These are phyloP conservation scores for Citrus unshiu DNA, from an alignment of 345 rosid genomes.

Conservation along the genomic window DNA sequence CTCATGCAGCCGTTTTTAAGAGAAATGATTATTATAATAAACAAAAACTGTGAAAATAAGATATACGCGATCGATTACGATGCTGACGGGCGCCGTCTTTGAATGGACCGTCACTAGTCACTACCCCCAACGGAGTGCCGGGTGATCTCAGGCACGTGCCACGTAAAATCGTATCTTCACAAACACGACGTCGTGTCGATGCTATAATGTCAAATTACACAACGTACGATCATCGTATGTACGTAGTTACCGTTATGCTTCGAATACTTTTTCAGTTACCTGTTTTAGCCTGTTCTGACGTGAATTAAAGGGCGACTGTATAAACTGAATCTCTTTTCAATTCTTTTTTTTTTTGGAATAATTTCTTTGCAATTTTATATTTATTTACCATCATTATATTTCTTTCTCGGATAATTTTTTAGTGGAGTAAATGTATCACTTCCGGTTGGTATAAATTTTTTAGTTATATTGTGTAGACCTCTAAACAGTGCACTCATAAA, in stretches of 20 bases:
- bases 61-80: not conserved
- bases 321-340: no score
- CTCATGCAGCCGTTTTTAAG: constrained; percentile 47
- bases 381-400: no score
- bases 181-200: not conserved
- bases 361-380: no score
- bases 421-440: no score
- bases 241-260: constrained; percentile 7
- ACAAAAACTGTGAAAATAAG: not conserved
- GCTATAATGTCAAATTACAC: constrained; percentile 14
- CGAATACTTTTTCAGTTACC: not conserved
- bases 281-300: not conserved
- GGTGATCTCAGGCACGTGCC: constrained; percentile 5
- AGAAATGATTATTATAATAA: constrained; percentile 26
- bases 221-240: constrained; percentile 14
- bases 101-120: constrained; percentile 14
- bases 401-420: no score
- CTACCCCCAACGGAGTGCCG: not conserved
- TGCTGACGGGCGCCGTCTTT: constrained; percentile 44
- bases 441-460: no score
- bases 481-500: no score
- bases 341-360: no score
- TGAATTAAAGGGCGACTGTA: no score
- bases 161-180: not conserved
- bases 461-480: no score